Conservation (phyloP, 805 yeast species). For the Maudiozyma turicensis region DNA sequence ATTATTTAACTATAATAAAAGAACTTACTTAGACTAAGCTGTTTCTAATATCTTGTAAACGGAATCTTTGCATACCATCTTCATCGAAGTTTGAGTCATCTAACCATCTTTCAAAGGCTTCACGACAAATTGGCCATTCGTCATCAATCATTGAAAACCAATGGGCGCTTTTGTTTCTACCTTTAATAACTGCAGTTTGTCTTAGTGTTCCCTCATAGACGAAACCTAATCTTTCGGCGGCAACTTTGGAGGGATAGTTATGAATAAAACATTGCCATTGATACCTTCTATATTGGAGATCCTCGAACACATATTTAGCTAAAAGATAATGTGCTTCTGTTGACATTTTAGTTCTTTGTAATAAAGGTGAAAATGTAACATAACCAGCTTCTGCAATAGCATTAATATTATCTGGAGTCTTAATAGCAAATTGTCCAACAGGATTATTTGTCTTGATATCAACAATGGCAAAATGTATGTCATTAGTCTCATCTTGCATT, state of each 20-base stretch:
- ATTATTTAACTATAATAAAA: neutral
- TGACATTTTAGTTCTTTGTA: slow-evolving; percentile 19
- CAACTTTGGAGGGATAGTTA: slow-evolving; percentile 23
- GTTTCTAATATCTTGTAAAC: neutral
- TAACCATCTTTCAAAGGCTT: slow-evolving; percentile 22
- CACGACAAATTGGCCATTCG: slow-evolving; percentile 23
- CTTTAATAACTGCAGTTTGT: slow-evolving; percentile 22
- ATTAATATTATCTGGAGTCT: slow-evolving; percentile 20
- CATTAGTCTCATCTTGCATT: neutral
- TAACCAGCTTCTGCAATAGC: slow-evolving; percentile 26
- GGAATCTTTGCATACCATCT: neutral
- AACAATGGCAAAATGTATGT: slow-evolving; percentile 16
- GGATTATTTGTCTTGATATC: slow-evolving; percentile 13
- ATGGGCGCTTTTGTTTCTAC: slow-evolving; percentile 25
- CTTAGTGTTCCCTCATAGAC: slow-evolving; percentile 27
- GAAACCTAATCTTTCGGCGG: slow-evolving; percentile 28
- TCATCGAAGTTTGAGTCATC: neutral
- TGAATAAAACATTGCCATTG: slow-evolving; percentile 30
- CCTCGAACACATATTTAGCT: slow-evolving; percentile 22
- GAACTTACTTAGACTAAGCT: neutral
- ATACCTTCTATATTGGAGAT: slow-evolving; percentile 24
- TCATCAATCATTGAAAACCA: slow-evolving; percentile 27
- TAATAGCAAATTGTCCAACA: slow-evolving; percentile 22
- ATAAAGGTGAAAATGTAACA: slow-evolving; percentile 15
- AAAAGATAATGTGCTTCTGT: slow-evolving; percentile 28